Evolutionary conservation across 2,329 filamentous ascomycete species (phyloP).

Genomic region (Xylaria sp.): DNA sequence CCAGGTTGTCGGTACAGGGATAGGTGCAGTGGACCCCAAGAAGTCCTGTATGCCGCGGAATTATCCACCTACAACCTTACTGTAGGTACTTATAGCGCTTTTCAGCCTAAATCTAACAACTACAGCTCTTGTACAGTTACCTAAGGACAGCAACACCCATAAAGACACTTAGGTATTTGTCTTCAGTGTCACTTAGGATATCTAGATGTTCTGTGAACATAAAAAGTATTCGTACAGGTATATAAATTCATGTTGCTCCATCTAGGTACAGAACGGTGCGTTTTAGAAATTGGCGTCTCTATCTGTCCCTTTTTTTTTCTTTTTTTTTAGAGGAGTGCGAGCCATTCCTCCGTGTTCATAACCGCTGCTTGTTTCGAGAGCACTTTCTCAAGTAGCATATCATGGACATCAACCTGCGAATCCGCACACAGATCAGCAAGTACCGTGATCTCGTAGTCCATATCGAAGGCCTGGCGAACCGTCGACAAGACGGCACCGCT

Average conservation of each 20-base stretch:
- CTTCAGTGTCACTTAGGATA: no score
- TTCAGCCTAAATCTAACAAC: constrained; percentile 14
- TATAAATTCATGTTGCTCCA: neutral
- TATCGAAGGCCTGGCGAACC: constrained; percentile 43
- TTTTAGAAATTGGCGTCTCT: neutral
- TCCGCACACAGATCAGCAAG: constrained; percentile 46
- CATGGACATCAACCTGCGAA: constrained; percentile 41
- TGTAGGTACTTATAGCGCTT: no score
- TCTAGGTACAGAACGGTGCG: neutral
- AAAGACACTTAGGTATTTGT: no score
- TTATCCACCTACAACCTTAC: no score
- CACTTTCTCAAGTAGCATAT: constrained; percentile 42
- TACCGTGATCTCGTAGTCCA: constrained; percentile 44
- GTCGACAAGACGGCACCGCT: constrained; percentile 47
- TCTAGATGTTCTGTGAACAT: no score
- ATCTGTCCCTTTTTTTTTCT: neutral
- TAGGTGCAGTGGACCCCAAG: no score
- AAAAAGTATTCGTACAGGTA: no score
- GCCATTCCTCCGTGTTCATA: constrained; percentile 39
- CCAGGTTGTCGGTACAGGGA: no score
- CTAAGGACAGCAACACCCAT: no score
- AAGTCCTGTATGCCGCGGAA: no score
- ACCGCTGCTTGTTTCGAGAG: constrained; percentile 41
- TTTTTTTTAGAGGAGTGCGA: constrained; percentile 18
- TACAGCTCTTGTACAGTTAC: neutral